Conservation (phyloP, 176 grass and related monocot species). For the Puya raimondii region DNA sequence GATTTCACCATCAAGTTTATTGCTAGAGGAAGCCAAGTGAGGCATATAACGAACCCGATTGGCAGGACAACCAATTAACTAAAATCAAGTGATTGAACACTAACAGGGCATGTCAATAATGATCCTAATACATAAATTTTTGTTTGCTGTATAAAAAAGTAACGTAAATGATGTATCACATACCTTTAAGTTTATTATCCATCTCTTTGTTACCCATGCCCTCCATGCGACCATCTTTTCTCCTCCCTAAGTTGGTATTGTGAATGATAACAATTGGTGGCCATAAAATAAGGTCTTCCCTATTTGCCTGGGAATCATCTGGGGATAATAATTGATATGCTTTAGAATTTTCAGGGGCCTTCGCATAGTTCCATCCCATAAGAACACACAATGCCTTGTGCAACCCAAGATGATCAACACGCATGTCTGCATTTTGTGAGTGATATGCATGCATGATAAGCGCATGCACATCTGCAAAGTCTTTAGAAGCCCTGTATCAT, state of each 20-base stretch:
- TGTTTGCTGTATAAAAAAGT: slow-evolving; percentile 12
- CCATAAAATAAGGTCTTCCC: slow-evolving; percentile 94
- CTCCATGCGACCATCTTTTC: slow-evolving; percentile 79
- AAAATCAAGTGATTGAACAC: neutral
- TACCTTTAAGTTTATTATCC: slow-evolving; percentile 98
- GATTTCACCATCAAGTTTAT: neutral
- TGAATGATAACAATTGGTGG: slow-evolving; percentile 83
- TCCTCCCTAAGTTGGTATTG: slow-evolving; percentile 78
- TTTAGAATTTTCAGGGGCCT: slow-evolving; percentile 84
- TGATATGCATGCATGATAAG: slow-evolving; percentile 84
- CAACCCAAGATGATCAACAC: slow-evolving; percentile 81
- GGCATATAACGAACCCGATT: neutral
- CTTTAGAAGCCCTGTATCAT: slow-evolving; percentile 87
- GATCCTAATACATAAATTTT: slow-evolving; percentile 8
- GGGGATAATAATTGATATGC: slow-evolving; percentile 73
- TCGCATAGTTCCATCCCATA: slow-evolving; percentile 93
- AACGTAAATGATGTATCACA: slow-evolving; percentile 19
- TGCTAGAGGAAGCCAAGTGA: no score
- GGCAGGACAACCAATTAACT: neutral
- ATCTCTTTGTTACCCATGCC: slow-evolving; percentile 96
- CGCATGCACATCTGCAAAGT: slow-evolving; percentile 79
- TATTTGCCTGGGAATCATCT: slow-evolving; percentile 72
- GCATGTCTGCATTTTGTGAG: slow-evolving; percentile 57
- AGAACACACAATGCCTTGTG: slow-evolving; percentile 96
- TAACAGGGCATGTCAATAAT: slow-evolving; percentile 8